Conservation (phyloP, 2,329 filamentous ascomycete genomes). For the Trichophyton benhamiae region DNA sequence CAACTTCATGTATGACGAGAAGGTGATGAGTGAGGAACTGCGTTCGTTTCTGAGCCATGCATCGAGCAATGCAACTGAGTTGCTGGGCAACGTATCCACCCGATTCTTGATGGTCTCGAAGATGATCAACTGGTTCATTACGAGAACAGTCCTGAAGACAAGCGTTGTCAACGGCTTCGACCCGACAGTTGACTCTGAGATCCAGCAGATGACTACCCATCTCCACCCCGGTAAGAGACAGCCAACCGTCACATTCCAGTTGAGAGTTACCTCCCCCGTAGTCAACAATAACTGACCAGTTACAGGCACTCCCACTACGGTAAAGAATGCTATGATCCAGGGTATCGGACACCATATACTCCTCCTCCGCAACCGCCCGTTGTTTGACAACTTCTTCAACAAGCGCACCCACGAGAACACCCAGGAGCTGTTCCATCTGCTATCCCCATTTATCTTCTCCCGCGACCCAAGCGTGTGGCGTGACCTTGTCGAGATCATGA, state of each 20-base stretch:
- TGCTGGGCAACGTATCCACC: conserved; percentile 17
- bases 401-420: conserved; percentile 15
- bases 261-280: background rate
- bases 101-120: conserved; percentile 19
- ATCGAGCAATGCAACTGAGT: conserved; percentile 9
- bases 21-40: conserved; percentile 9
- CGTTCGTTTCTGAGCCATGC: conserved; percentile 17
- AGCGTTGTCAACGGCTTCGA: conserved; percentile 20
- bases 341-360: conserved; percentile 16
- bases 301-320: conserved; percentile 14
- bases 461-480: conserved; percentile 12
- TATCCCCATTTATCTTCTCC: conserved; percentile 17
- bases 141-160: conserved; percentile 16
- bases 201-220: conserved; percentile 14
- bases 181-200: conserved; percentile 15
- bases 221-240: conserved; percentile 15
- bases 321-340: conserved; percentile 16
- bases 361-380: conserved; percentile 13
- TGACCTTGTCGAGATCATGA: conserved; percentile 18
- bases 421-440: conserved; percentile 14
- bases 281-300: background rate
- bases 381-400: conserved; percentile 19
- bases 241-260: background rate
- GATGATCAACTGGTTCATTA: conserved; percentile 20
- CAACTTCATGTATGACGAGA: conserved; percentile 1